These are phyloP conservation scores for Dendrobium officinale DNA, from an alignment of 106 monocot genomes.

Conservation along the genomic window DNA sequence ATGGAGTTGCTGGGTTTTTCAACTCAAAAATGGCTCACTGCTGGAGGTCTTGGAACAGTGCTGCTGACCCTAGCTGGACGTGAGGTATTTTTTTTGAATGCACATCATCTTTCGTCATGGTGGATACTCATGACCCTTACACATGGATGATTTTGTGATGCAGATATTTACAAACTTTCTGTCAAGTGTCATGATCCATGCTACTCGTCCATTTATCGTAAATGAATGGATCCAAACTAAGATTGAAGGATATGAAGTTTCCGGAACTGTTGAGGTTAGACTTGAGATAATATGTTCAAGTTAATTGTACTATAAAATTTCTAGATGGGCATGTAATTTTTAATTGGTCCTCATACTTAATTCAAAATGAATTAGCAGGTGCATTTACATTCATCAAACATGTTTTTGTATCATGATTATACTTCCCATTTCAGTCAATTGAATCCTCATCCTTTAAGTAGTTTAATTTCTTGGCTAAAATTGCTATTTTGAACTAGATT, in stretches of 20 bases:
- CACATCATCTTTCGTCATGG: background rate
- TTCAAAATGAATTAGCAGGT: background rate
- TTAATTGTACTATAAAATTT: background rate
- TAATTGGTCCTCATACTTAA: background rate
- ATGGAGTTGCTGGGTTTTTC: constrained; percentile 96
- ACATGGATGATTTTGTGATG: constrained; percentile 3
- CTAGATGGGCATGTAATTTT: background rate
- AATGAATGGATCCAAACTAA: constrained; percentile 98
- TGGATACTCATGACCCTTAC: background rate
- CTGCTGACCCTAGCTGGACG: constrained; percentile 95
- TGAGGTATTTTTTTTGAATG: constrained; percentile 50
- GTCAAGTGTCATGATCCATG: constrained; percentile 97
- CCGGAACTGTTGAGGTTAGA: constrained; percentile 95
- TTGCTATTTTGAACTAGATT: background rate
- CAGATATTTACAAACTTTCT: constrained; percentile 99
- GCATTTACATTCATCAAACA: background rate
- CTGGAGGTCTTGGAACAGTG: constrained; percentile 98
- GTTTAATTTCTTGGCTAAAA: background rate
- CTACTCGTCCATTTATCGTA: constrained; percentile 84
- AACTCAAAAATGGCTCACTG: constrained; percentile 95
- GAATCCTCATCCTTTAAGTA: background rate
- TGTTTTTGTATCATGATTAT: background rate
- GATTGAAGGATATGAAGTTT: constrained; percentile 93
- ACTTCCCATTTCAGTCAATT: background rate
- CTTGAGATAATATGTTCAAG: background rate